phyloP scores from a whole-genome alignment of 306 rosid genomes.

The Adenanthera pavonina region DNA sequence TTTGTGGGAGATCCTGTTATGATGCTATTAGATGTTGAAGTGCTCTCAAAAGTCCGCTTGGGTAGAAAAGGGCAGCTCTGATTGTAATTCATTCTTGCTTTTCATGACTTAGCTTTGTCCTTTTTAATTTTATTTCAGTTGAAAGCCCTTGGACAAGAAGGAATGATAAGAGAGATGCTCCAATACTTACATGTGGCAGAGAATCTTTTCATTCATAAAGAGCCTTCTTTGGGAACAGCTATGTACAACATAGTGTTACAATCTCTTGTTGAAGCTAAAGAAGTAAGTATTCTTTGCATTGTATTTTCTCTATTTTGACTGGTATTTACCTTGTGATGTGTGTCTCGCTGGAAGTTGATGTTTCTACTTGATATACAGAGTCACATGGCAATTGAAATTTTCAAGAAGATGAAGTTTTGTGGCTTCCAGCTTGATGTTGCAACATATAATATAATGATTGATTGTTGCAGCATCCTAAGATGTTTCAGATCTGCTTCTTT shows the following conservation, averaged over 20 bases:
- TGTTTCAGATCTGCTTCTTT: constrained; percentile 72
- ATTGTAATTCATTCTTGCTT: constrained; percentile 14
- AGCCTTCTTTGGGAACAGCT: constrained; percentile 53
- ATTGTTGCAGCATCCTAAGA: constrained; percentile 61
- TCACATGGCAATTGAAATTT: constrained; percentile 62
- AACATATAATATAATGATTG: constrained; percentile 79
- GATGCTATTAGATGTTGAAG: constrained; percentile 29
- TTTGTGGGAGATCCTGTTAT: neutral
- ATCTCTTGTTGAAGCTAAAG: constrained; percentile 67
- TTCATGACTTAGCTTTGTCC: constrained; percentile 24
- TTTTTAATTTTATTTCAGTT: constrained; percentile 52
- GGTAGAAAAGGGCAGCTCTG: constrained; percentile 24
- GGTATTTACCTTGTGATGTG: constrained; percentile 29
- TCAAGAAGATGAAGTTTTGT: constrained; percentile 68
- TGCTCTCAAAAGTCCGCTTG: constrained; percentile 18
- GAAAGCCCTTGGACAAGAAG: constrained; percentile 83
- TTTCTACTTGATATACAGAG: constrained; percentile 62
- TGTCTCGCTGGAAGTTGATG: constrained; percentile 36
- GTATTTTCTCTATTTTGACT: constrained; percentile 42
- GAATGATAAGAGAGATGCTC: constrained; percentile 70
- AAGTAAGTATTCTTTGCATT: constrained; percentile 57
- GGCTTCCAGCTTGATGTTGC: constrained; percentile 60
- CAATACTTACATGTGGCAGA: constrained; percentile 76
- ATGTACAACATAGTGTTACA: constrained; percentile 68
- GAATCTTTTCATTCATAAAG: constrained; percentile 57